Conservation (phyloP, 1,284 basidiomycete genomes). For the Malassezia pachydermatis region DNA sequence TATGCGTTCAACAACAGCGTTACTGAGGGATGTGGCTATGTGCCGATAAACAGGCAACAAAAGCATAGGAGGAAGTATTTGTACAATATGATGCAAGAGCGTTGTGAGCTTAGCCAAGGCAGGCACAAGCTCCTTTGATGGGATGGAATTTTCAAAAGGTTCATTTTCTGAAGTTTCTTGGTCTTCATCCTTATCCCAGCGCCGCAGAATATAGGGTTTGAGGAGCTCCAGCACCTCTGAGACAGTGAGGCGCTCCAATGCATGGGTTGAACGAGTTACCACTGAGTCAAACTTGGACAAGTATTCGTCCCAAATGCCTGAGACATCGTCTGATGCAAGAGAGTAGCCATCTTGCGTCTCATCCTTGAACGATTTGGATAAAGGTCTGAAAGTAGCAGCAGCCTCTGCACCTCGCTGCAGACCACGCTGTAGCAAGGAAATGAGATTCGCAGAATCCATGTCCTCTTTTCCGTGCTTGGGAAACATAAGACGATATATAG, state of each 20-base stretch:
- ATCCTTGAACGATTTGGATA: background rate
- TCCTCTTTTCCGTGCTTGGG: background rate
- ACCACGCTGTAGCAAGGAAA: slow-evolving; percentile 19
- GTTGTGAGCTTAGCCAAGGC: slow-evolving; percentile 30
- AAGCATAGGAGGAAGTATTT: slow-evolving; percentile 23
- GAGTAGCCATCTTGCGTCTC: background rate
- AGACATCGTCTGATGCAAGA: background rate
- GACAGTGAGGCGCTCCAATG: slow-evolving; percentile 28
- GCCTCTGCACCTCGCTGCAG: slow-evolving; percentile 27
- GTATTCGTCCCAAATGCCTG: slow-evolving; percentile 35
- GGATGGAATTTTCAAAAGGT: too few species aligned
- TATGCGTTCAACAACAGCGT: slow-evolving; percentile 31
- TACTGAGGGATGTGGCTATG: slow-evolving; percentile 18
- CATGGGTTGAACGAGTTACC: slow-evolving; percentile 18
- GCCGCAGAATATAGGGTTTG: slow-evolving; percentile 22
- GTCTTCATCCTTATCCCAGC: slow-evolving; percentile 20
- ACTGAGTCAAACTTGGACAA: slow-evolving; percentile 25
- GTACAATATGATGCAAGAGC: slow-evolving; percentile 28
- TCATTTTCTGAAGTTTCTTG: too few species aligned
- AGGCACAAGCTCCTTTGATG: slow-evolving; percentile 31
- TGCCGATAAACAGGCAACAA: slow-evolving; percentile 30
- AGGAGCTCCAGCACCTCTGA: slow-evolving; percentile 32
- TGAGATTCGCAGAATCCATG: slow-evolving; percentile 32
- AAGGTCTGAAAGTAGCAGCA: slow-evolving; percentile 8
- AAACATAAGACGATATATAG: slow-evolving; percentile 6